These are phyloP conservation scores for Herpetospermum pedunculosum DNA, from an alignment of 306 rosid genomes.

Conservation along the genomic window DNA sequence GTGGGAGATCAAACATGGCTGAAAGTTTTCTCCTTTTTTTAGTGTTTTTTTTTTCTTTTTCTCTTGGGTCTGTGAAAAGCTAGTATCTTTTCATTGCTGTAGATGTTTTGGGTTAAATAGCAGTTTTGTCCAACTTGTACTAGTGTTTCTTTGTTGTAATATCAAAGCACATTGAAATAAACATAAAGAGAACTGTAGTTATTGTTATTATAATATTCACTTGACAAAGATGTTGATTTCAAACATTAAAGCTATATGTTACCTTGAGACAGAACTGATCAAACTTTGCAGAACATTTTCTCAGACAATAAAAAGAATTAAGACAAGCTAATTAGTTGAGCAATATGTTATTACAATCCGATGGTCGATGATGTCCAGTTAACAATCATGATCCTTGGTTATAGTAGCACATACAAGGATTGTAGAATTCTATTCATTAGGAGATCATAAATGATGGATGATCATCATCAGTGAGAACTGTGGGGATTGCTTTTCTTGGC, in stretches of 20 bases:
- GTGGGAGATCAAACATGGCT: neutral
- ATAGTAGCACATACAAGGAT: neutral
- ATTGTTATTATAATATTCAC: neutral
- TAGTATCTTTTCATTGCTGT: neutral
- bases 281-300: neutral
- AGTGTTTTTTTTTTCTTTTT: neutral
- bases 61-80: neutral
- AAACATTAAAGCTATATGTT: too few relatives aligned
- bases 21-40: neutral
- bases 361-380: neutral
- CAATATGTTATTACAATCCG: neutral
- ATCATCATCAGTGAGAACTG: neutral
- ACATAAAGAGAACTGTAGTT: neutral
- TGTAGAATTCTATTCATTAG: neutral
- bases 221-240: neutral
- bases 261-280: neutral
- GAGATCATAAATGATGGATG: constrained; percentile 1
- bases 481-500: constrained; percentile 9
- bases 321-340: neutral
- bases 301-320: neutral
- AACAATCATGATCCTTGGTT: neutral
- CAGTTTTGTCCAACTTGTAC: neutral
- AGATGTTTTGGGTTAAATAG: neutral
- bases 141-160: neutral
- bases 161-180: neutral